Evolutionary conservation across 495 filamentous ascomycete genomes (phyloP).

Genomic region (Podospora comata): DNA sequence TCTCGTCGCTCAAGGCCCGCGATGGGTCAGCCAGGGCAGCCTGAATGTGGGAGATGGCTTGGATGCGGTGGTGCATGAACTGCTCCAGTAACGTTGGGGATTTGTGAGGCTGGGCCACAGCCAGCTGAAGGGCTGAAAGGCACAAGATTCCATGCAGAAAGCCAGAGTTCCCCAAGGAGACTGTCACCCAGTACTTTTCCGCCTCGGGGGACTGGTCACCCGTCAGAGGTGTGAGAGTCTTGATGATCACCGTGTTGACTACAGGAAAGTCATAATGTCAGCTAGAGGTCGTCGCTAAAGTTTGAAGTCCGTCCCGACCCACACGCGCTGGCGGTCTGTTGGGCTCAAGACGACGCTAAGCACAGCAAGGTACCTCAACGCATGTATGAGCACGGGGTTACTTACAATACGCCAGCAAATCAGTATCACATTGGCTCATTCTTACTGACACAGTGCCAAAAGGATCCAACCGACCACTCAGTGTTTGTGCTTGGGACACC

Average conservation of each 20-base stretch:
- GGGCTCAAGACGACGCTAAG: too few relatives aligned
- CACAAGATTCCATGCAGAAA: conserved; percentile 18
- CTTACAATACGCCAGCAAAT: conserved; percentile 21
- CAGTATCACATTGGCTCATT: conserved; percentile 5
- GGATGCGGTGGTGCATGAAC: conserved; percentile 24
- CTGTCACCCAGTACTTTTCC: conserved; percentile 15
- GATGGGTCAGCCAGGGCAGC: conserved; percentile 7
- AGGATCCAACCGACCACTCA: conserved; percentile 11
- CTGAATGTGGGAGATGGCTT: conserved; percentile 19
- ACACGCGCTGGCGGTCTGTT: too few relatives aligned
- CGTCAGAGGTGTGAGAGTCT: conserved; percentile 11
- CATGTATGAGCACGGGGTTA: neutral
- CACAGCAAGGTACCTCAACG: too few relatives aligned
- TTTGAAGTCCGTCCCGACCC: too few relatives aligned
- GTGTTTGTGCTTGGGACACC: neutral
- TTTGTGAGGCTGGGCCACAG: conserved; percentile 9
- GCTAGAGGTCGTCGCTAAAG: neutral
- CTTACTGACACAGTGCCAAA: conserved; percentile 6
- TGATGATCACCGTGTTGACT: conserved; percentile 13
- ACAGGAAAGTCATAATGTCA: neutral
- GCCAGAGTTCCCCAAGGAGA: conserved; percentile 16
- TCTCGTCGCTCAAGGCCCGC: conserved; percentile 16
- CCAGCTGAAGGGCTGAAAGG: conserved; percentile 20
- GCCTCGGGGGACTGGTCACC: conserved; percentile 7
- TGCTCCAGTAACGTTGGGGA: conserved; percentile 10